Evolutionary conservation across 2,329 filamentous ascomycete species (phyloP), one percentile per base, ranked within the genome.

Genomic region (Diaporthe nobilis): DNA sequence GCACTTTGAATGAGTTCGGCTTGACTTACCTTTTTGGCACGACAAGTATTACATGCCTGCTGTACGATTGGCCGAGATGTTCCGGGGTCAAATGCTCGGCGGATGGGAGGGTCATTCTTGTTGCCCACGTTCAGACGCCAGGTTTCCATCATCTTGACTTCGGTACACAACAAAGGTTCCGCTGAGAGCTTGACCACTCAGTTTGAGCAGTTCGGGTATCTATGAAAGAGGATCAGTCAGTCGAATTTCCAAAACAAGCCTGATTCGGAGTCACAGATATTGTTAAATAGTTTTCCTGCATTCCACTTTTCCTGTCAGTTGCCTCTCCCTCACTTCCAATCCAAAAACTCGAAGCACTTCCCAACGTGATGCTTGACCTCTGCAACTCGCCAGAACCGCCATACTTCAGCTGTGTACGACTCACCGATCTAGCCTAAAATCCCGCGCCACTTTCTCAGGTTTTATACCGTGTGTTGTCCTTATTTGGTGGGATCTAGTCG

Each of bases 41-140:
- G 75, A 44, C 75, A 74, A 68, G 51, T 76, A 34, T 76, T 74
- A 61, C 75, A 76, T 57, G 72, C 75, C 72, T 74, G 63, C 25
- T 74, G 75, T 31, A 74, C 72, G 20, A 74, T 49, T 7, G 75
- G 72, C n/a, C 72, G 55, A 57, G 72, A 60, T 22, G 71, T 76
- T n/a, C 31, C 55, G 15, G 31, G 57, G 31, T 60, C 57, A 7
- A 60, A 60, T n/a, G 57, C 31, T 60, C 57, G 31, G 1, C 31
- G 31, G 6, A 68, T 49, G 28, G 13, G 71, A 37, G 65, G 34
- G 31, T 76, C 75, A n/a, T 60, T 63, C 25, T 76, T 74, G 25
- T 31, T n/a, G 0, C 3, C 22, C 25, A 49, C n/a, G n/a, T 47
- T 65, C 15, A 49, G 61, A 31, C 60, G 60, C 61, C 61, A 65